phyloP scores from a whole-genome alignment of 306 rosid genomes.

The Rosa multiflora region DNA sequence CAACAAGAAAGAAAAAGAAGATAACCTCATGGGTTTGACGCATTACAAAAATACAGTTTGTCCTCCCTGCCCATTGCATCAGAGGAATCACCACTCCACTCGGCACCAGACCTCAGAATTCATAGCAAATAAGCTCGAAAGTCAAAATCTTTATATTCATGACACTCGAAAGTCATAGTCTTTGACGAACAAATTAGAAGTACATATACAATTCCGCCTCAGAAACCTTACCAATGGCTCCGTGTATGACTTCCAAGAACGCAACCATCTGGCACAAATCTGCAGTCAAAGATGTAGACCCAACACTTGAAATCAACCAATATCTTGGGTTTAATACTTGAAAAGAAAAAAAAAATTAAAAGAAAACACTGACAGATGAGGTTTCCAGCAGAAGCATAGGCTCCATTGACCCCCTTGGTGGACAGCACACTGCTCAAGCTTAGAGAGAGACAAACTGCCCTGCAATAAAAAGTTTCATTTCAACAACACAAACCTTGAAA shows the following conservation, averaged over 20 bases:
- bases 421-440: constrained; percentile 43
- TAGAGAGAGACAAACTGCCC: constrained; percentile 51
- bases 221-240: constrained; percentile 67
- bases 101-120: constrained; percentile 73
- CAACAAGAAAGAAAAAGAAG: constrained; percentile 5
- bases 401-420: constrained; percentile 44
- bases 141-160: background rate
- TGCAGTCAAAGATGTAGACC: constrained; percentile 18
- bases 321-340: background rate
- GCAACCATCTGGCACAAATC: constrained; percentile 81
- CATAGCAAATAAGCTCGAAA: constrained; percentile 1
- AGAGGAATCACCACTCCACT: constrained; percentile 81
- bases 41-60: constrained; percentile 64
- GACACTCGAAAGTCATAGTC: background rate
- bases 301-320: background rate
- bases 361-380: constrained; percentile 53
- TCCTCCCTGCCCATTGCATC: constrained; percentile 95
- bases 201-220: background rate
- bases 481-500: background rate
- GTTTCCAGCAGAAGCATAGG: constrained; percentile 61
- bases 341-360: background rate
- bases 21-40: constrained; percentile 56
- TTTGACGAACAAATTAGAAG: background rate
- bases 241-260: constrained; percentile 83
- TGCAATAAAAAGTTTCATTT: constrained; percentile 22